phyloP scores from a whole-genome alignment of 345 rosid species.

The Carallia brachiata region DNA sequence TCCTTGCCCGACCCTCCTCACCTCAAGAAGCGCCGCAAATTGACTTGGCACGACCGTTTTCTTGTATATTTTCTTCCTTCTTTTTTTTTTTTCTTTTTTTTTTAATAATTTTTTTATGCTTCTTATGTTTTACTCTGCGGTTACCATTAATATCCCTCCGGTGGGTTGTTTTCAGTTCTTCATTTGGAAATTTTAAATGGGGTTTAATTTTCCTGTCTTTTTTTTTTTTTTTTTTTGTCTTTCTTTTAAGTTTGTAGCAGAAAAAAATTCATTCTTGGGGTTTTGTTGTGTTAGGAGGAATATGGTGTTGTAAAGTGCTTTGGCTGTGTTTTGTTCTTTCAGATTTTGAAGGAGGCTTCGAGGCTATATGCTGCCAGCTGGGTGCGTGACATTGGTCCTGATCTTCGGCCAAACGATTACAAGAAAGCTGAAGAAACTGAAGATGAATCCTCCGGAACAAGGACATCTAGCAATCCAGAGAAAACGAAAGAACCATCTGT shows the following conservation, averaged over 20 bases:
- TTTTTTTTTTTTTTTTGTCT: not conserved
- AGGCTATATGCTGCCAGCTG: conserved; percentile 91
- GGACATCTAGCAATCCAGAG: conserved; percentile 26
- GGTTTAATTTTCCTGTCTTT: not conserved
- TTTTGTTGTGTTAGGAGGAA: not conserved
- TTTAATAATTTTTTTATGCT: not conserved
- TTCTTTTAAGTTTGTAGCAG: too few relatives aligned
- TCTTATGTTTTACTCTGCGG: not conserved
- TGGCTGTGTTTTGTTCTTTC: conserved; percentile 4
- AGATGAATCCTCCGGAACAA: conserved; percentile 27
- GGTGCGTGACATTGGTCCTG: conserved; percentile 95
- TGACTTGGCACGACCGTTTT: conserved; percentile 74
- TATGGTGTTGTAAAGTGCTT: not conserved
- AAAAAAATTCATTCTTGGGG: not conserved
- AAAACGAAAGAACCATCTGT: conserved; percentile 65
- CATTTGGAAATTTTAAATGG: not conserved
- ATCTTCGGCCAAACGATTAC: conserved; percentile 80
- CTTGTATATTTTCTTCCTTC: conserved; percentile 36
- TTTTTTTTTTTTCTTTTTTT: not conserved
- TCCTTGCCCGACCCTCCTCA: conserved; percentile 91
- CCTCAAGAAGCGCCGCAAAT: conserved; percentile 62
- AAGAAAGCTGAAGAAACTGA: conserved; percentile 55
- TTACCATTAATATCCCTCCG: too few relatives aligned
- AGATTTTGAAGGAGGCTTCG: conserved; percentile 88
- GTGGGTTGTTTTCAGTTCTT: not conserved